Evolutionary conservation across 1,139 yeast genomes (phyloP).

Genomic region (Hemisphaericaspora lyxosophila): DNA sequence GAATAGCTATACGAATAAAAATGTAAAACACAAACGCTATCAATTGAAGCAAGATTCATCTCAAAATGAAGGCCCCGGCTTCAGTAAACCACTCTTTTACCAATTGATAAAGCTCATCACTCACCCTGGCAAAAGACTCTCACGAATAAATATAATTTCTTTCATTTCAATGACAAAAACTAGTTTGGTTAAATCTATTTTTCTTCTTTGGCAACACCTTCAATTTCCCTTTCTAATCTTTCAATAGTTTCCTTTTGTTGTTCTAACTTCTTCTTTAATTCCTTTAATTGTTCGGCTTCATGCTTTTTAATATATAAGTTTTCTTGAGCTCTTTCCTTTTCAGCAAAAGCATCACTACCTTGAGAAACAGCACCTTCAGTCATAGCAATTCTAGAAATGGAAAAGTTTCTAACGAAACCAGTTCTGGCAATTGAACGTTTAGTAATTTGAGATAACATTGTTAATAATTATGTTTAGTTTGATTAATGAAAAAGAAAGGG

Average conservation of each 20-base stretch:
- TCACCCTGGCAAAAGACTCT: too few relatives aligned
- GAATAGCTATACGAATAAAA: too few relatives aligned
- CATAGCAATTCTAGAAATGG: constrained; percentile 35
- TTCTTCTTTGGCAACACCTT: constrained; percentile 34
- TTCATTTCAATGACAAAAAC: too few relatives aligned
- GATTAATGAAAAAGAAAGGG: constrained; percentile 1
- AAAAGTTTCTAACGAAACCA: constrained; percentile 37
- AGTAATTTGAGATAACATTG: constrained; percentile 37
- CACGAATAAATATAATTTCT: too few relatives aligned
- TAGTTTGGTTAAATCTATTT: neutral
- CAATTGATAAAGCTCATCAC: too few relatives aligned
- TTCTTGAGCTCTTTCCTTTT: constrained; percentile 49
- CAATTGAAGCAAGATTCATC: too few relatives aligned
- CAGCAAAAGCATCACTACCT: constrained; percentile 36
- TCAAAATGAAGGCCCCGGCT: too few relatives aligned
- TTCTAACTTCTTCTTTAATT: constrained; percentile 45
- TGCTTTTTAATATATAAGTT: constrained; percentile 45
- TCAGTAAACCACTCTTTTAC: too few relatives aligned
- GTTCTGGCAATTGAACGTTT: constrained; percentile 24
- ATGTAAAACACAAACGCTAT: too few relatives aligned
- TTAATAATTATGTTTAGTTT: neutral
- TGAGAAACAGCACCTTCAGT: constrained; percentile 27
- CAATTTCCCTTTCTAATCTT: constrained; percentile 43
- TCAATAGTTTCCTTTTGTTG: constrained; percentile 46
- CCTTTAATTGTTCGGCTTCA: constrained; percentile 50